Base-by-base conservation (phyloP, 306 rosid genomes). In the Dryas drummondii region DNA sequence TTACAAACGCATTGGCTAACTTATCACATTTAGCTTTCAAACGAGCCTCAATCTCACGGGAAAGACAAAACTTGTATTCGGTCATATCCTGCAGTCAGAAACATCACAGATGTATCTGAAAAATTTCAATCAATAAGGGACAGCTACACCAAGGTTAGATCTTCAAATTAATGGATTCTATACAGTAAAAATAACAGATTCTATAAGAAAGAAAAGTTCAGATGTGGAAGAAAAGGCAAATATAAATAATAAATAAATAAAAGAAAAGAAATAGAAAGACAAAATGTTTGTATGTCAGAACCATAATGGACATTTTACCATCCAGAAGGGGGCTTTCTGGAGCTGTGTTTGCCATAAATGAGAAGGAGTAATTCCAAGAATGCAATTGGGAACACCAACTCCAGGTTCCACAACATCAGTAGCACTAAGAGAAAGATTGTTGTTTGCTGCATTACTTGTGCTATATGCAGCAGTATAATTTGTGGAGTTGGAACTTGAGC, bases 301-400 rank as follows among this genome's bases (percentile, higher is more conserved):
- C 41, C 50, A 48, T 14, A 55, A 32, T n/a, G 16, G 48, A 55
- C 68, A 41, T 51, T 65, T 66, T 88, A 91, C 98, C 97, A 82
- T 79, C n/a, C 89, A 81, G 73, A 87, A 75, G 66, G 82, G 93
- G 19, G 83, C 67, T 81, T 82, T 86, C 49, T 89, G 97, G 75
- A 85, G 91, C 78, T 92, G 97, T 75, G 89, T 87, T 83, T 89
- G 93, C 99, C 93, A 87, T 80, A 94, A 88, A 86, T 92, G 90
- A 52, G 92, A 83, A 62, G 92, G 89, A 26, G 98, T 90, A 73
- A 96, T 86, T 71, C 98, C 99, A 76, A 96, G 96, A 87, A 90
- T 92, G 70, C 91, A 77, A 80, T 83, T 86, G 37, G 93, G 93
- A 58, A 87, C 93, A 79, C 97, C 99, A 62, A 90, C 91, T 78